Evolutionary conservation across 176 grass and related monocot species (phyloP).

Genomic region (Carex littledalei): DNA sequence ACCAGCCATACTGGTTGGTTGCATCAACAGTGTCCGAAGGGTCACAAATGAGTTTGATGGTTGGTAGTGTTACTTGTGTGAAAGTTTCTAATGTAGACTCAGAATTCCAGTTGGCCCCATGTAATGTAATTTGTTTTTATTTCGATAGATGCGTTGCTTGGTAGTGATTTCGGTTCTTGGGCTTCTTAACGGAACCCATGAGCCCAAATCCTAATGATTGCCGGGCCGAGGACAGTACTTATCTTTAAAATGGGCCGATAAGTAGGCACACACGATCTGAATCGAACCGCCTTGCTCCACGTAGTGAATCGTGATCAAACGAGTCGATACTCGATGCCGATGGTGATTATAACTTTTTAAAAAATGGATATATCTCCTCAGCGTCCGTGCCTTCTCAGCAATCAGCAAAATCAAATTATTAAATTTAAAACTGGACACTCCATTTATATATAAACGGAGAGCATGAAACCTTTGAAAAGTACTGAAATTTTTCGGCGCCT

Average conservation of each 20-base stretch:
- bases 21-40: background rate
- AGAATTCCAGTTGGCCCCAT: background rate
- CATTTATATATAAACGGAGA: background rate
- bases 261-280: background rate
- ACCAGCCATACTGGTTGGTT: background rate
- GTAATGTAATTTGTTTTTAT: background rate
- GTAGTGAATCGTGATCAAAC: background rate
- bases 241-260: background rate
- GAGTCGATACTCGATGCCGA: background rate
- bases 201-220: background rate
- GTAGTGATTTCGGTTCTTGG: background rate
- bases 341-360: background rate
- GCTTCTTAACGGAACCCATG: background rate
- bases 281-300: background rate
- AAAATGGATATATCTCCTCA: background rate
- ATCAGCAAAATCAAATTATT: background rate
- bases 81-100: background rate
- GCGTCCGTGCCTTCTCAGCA: too few relatives aligned
- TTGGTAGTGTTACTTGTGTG: background rate
- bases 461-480: background rate
- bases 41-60: background rate
- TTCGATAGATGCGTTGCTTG: background rate
- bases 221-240: background rate
- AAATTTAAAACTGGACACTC: background rate
- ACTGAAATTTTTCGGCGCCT: background rate